Conservation (phyloP, 306 rosid genomes). For the Mimosa bimucronata region DNA sequence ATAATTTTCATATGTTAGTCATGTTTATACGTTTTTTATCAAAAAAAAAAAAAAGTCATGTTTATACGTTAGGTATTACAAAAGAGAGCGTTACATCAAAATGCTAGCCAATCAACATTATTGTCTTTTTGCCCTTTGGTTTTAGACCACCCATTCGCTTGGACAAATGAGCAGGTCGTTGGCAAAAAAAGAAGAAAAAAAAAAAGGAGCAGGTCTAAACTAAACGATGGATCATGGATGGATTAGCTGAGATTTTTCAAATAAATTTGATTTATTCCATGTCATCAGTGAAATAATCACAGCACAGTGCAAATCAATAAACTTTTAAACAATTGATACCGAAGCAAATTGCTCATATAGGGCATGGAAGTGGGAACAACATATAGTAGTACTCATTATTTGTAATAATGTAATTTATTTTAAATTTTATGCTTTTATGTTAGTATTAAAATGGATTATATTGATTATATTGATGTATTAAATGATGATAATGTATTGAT, state of each 20-base stretch:
- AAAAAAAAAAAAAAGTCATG: no score
- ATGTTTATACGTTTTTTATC: no score
- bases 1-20: no score
- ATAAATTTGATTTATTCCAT: background rate
- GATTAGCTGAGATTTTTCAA: background rate
- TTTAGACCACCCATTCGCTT: background rate
- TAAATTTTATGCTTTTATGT: background rate
- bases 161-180: background rate
- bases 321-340: background rate
- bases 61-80: background rate
- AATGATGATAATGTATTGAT: no score
- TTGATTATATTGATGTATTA: background rate
- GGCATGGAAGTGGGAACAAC: background rate
- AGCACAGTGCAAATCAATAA: background rate
- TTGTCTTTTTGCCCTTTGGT: background rate
- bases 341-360: background rate
- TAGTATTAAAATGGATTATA: background rate
- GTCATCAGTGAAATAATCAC: background rate
- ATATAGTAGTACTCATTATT: background rate
- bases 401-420: background rate
- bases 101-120: background rate
- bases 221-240: background rate
- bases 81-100: background rate
- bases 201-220: background rate
- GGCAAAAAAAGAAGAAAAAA: no score